Evolutionary conservation across 2,329 filamentous ascomycete species (phyloP), one percentile per base, ranked within the genome.

Genomic region (Colletotrichum simmondsii): DNA sequence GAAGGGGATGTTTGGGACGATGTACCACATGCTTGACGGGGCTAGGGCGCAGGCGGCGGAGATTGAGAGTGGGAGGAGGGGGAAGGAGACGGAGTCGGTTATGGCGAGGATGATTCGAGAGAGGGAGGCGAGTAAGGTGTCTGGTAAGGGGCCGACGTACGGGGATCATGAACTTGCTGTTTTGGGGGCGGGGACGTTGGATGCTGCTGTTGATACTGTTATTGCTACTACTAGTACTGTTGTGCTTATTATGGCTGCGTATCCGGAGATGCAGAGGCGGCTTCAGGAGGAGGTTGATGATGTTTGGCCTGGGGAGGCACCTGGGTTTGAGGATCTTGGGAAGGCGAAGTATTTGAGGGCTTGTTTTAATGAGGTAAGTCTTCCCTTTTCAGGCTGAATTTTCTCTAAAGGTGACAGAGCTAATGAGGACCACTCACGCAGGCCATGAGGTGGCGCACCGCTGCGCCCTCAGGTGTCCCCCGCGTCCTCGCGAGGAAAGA

Each of bases 401-500:
- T 11, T 19, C 19, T 10, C n/a, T 28, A 24, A 12, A 5, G 2
- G 3, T 28, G 5, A 28, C 2, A 53, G 4, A n/a, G 16, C 42
- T 49, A 19, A 49, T 16, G 22, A 26, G 4, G 6, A 59, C 28
- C 69, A 8, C 70, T 14, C 12, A 56, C 80, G 75, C 73, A 78
- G 26, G 49, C 24, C 4, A 76, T 79, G 64, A 80, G 79, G 71
- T 84, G 79, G 82, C 81, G 83, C 37, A 84, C 85, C 1, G 81
- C 84, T 0, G 83, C 83, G 2, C 85, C 86, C 0, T 77, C 86
- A 0, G 86, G 84, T 0, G 4, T 72, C 28, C 87, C 86, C 0
- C 87, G 89, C 68, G 85, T 86, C 0, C 81, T 83, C 0, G 85
- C 83, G 1, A 81, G 84, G 32, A 86, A 89, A 57, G 87, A 89